phyloP scores from a whole-genome alignment of 2,329 filamentous ascomycete species.

The Colletotrichum euphorbiae region DNA sequence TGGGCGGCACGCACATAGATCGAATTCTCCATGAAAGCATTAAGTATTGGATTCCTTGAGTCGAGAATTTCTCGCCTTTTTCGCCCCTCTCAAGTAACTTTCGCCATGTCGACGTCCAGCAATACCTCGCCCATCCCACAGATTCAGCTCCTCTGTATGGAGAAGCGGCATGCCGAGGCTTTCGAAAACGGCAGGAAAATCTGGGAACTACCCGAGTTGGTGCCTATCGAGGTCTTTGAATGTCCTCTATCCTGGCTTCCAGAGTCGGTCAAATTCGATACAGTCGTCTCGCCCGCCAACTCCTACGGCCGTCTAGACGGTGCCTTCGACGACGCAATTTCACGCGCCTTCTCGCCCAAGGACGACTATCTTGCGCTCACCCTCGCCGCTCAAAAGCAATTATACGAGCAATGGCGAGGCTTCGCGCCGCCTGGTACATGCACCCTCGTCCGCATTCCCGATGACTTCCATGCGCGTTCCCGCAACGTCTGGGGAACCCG shows the following conservation, averaged over 20 bases:
- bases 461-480: slow-evolving; percentile 47
- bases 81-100: too few species aligned
- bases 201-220: slow-evolving; percentile 47
- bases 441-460: slow-evolving; percentile 58
- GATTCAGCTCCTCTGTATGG: slow-evolving; percentile 57
- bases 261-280: slow-evolving; percentile 53
- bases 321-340: slow-evolving; percentile 66
- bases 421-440: slow-evolving; percentile 64
- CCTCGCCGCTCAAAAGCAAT: slow-evolving; percentile 52
- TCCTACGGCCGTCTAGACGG: slow-evolving; percentile 66
- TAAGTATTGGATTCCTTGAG: too few species aligned
- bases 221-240: slow-evolving; percentile 52
- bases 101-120: background rate
- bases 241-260: slow-evolving; percentile 54
- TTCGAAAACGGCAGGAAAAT: slow-evolving; percentile 51
- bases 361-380: slow-evolving; percentile 62
- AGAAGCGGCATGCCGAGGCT: slow-evolving; percentile 51
- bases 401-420: slow-evolving; percentile 61
- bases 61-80: too few species aligned
- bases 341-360: slow-evolving; percentile 57
- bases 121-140: slow-evolving; percentile 46
- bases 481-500: slow-evolving; percentile 55
- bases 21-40: too few species aligned
- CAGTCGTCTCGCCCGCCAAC: slow-evolving; percentile 66
- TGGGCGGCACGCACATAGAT: too few species aligned